Evolutionary conservation across 345 rosid genomes (phyloP), one percentile per base, ranked within the genome.

Genomic region (Syzygium grande): DNA sequence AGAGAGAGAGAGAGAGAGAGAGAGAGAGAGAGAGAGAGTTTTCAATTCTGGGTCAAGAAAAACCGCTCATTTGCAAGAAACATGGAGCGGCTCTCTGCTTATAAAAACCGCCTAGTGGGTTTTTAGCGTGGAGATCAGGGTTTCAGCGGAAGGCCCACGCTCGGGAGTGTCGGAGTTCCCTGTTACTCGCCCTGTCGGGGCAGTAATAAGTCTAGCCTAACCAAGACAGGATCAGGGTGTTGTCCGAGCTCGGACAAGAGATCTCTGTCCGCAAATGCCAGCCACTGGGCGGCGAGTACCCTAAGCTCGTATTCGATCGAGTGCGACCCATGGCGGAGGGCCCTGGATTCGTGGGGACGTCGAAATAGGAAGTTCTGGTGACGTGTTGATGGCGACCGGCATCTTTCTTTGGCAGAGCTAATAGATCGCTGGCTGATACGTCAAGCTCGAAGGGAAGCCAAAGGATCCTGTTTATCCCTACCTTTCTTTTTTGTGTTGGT

Each of bases 341-440:
- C 46, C 46, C 46, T 27, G 38, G 87, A 89, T 85, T 89, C 87
- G 52, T 84, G 91, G 89, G 87, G 22, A 84, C 30, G 49, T 51
- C n/a, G 55, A n/a, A 79, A 51, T 85, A 53, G 87, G 86, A 85
- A 53, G 51, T 9, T 65, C 6, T 43, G 46, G 25, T 59, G 80
- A 73, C 5, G 80, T 68, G 21, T 19, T 25, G 49, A 34, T 38
- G 80, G 14, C 4, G 25, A 19, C 80, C 27, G 41, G 21, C 80
- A 19, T 73, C 49, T 9, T 73, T 68, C 27, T 34, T 34, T 9
- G 49, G 80, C 46, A 38, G 80, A 19, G 6, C 80, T 9, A 38
- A 73, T 38, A 34, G 80, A 73, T 73, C 80, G 25, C 49, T 19
- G 80, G 19, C 80, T 43, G 46, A 43, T 43, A 73, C 80, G 80